Base-by-base conservation (phyloP, 1,284 basidiomycete species). In the Tremellales sp. region DNA sequence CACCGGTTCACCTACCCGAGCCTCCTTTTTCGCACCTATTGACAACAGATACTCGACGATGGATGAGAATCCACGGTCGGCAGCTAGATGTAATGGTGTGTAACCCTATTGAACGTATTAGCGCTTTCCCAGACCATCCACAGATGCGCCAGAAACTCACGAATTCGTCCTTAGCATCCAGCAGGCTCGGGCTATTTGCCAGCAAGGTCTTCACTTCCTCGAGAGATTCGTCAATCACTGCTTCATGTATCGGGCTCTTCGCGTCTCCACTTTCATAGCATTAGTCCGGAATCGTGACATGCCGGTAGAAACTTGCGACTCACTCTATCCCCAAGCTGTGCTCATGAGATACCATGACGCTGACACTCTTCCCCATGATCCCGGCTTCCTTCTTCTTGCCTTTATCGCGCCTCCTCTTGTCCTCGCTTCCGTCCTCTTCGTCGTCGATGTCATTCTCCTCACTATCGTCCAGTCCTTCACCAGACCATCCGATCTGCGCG, bases 31-130 rank as follows among this genome's bases (percentile, higher is more conserved):
- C 4, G 84, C 88, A 0, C 87, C 87, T 34, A 75, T 75, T 9
- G 72, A 60, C n/a, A 92, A 65, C 24, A 94, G 69, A 3, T 81
- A 47, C 54, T 77, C 70, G 3, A 86, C 85, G 0, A 79, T 72
- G 0, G 75, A 73, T 4, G 74, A 44, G 56, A 82, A 78, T 0
- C 89, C 90, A 65, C 90, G 76, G 63, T 94, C 90, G 16, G 82
- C 81, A 1, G 90, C 89, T 0, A 93, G 77, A 61, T 94, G 90
- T 21, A 94, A 68, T 12, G 89, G 78, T 0, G 89, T 86, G 65
- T 87, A 91, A 27, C 86, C 89, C 87, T 92, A 63, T 19, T n/a
- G 22, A n/a, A n/a, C n/a, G n/a, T n/a, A n/a, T n/a, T n/a, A n/a
- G n/a, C n/a, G n/a, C n/a, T n/a, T n/a, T n/a, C n/a, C n/a, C n/a